Percentiles rank a stretch among this genome's conserved stretches.
phyloP scores from a whole-genome alignment of 2,329 filamentous ascomycete genomes.

The Aspergillus fumigatiaffinis region DNA sequence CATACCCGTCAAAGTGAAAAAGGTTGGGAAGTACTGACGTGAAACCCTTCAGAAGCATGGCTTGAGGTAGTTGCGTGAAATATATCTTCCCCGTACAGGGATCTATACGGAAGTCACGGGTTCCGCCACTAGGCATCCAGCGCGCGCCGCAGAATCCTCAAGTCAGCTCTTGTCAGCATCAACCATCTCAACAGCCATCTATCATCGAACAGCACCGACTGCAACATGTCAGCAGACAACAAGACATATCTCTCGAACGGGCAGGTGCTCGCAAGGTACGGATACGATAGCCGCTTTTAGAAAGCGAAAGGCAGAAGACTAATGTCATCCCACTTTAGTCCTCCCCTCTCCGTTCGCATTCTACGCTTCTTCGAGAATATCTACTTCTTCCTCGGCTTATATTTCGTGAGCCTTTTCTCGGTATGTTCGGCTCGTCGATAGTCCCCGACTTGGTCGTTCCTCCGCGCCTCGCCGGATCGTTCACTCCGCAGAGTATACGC shows the following conservation, averaged over 20 bases:
- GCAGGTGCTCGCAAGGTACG: slow-evolving; percentile 34
- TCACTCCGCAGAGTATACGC: not conserved
- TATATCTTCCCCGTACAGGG: not conserved
- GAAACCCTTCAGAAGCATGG: not conserved
- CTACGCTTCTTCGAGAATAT: slow-evolving; percentile 38
- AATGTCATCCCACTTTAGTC: slow-evolving; percentile 26
- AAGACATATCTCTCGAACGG: slow-evolving; percentile 40
- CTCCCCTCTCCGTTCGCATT: slow-evolving; percentile 43
- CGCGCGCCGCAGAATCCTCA: not conserved
- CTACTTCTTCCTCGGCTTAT: slow-evolving; percentile 48
- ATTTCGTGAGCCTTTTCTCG: slow-evolving; percentile 47
- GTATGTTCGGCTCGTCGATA: slow-evolving; percentile 27
- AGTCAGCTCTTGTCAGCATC: slow-evolving; percentile 6
- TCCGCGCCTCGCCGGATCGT: not conserved
- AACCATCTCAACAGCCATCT: not conserved
- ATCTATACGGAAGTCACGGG: slow-evolving; percentile 10
- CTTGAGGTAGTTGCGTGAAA: not conserved
- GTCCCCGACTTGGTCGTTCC: not conserved
- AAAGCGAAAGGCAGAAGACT: not conserved
- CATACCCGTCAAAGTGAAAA: not conserved
- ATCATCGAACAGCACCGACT: not conserved
- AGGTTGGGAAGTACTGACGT: not conserved
- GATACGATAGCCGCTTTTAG: slow-evolving; percentile 17
- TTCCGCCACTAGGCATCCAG: slow-evolving; percentile 2
- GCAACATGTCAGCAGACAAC: slow-evolving; percentile 31